A percentile compares a stretch with the other conserved stretches of the same genome.
These are phyloP conservation scores for Trichosporon asahii DNA, from an alignment of 1,284 basidiomycete species.

Conservation along the genomic window DNA sequence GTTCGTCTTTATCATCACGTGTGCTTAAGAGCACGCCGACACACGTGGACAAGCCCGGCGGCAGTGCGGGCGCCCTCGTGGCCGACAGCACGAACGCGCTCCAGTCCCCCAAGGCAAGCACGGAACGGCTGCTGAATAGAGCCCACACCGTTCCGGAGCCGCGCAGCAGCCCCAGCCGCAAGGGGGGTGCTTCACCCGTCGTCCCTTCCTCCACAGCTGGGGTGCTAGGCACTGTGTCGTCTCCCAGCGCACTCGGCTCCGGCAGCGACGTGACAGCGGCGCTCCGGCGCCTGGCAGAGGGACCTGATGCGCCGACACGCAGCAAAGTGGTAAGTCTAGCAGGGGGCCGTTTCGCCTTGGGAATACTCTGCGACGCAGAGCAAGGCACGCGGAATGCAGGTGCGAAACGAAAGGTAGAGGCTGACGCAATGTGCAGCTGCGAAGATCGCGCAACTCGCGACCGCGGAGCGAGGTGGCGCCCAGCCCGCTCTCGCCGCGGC, in stretches of 20 bases:
- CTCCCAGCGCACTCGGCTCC: neutral
- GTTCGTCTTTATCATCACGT: neutral
- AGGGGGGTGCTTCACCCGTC: slow-evolving; percentile 2
- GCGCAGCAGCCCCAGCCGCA: neutral
- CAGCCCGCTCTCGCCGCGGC: neutral
- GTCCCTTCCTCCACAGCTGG: neutral
- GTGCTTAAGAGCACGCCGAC: slow-evolving; percentile 37
- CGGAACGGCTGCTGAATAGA: slow-evolving; percentile 33
- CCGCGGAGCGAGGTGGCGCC: slow-evolving; percentile 1
- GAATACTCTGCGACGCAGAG: neutral
- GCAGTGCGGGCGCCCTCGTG: neutral
- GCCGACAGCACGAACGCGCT: slow-evolving; percentile 19
- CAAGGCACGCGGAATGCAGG: neutral
- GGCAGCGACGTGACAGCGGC: slow-evolving; percentile 19
- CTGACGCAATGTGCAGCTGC: slow-evolving; percentile 12
- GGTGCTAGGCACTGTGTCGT: neutral
- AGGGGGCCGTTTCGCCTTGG: neutral
- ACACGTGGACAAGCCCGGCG: slow-evolving; percentile 31
- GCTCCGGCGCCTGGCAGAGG: slow-evolving; percentile 21
- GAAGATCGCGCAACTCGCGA: slow-evolving; percentile 13
- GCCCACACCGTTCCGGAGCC: slow-evolving; percentile 2
- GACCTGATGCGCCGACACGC: slow-evolving; percentile 4
- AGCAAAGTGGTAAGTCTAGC: slow-evolving; percentile 13
- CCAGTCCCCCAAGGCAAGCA: slow-evolving; percentile 31
- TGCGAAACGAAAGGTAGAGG: neutral